These are phyloP conservation scores for Neofusicoccum cordaticola DNA, from an alignment of 2,329 filamentous ascomycete species.

Conservation along the genomic window DNA sequence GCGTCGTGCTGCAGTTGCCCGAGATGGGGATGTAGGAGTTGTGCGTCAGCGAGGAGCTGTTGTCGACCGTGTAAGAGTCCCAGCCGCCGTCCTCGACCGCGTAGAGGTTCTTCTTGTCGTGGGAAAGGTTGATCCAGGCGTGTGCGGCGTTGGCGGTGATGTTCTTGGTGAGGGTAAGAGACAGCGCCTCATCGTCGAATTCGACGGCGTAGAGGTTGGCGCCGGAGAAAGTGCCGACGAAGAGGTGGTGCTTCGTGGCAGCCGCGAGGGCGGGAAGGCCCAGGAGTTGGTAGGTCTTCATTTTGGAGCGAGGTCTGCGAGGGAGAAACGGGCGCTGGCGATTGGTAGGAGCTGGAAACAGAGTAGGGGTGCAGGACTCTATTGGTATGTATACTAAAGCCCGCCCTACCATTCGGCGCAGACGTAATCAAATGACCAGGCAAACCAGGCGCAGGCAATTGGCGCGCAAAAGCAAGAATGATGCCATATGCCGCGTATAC, in stretches of 20 bases:
- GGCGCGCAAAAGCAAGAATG: neutral
- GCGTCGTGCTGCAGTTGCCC: neutral
- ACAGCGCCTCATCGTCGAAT: constrained; percentile 11
- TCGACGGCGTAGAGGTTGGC: constrained; percentile 12
- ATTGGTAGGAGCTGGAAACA: neutral
- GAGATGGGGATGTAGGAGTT: neutral
- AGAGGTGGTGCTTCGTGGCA: constrained; percentile 13
- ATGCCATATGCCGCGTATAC: constrained; percentile 6
- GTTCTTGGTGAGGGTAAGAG: constrained; percentile 14
- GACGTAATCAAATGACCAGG: neutral
- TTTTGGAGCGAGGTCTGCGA: neutral
- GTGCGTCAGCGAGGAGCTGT: constrained; percentile 3
- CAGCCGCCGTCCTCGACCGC: constrained; percentile 7
- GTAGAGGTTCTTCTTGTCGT: constrained; percentile 15
- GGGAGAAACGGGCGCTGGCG: neutral
- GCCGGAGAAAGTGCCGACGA: constrained; percentile 15
- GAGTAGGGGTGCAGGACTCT: neutral
- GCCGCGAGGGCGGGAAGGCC: neutral
- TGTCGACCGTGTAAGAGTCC: constrained; percentile 12
- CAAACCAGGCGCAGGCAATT: neutral
- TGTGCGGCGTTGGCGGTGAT: constrained; percentile 15
- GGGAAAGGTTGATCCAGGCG: constrained; percentile 15
- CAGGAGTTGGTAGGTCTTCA: neutral
- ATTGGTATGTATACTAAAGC: neutral
- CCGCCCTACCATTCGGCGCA: neutral